A percentile compares a stretch with the other conserved stretches of the same genome.
These are phyloP conservation scores for Pelargonium citronellum DNA, from an alignment of 441 rosid genomes.

Conservation along the genomic window DNA sequence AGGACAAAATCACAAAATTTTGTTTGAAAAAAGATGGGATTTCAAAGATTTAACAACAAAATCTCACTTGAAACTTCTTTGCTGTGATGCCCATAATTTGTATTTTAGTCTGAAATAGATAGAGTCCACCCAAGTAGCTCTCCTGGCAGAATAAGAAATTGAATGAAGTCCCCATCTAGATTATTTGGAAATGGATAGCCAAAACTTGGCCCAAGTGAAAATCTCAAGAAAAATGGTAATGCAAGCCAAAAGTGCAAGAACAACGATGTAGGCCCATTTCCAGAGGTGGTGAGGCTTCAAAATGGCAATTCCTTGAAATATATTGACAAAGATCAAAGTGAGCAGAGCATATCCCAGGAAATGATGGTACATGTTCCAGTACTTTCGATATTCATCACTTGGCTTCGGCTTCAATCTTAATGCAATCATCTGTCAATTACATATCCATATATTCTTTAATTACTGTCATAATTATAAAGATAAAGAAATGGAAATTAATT, in stretches of 20 bases:
- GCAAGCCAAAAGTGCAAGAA: conserved; percentile 26
- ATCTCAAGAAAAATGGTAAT: conserved; percentile 29
- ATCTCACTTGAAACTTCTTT: too few relatives aligned
- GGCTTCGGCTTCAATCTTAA: conserved; percentile 29
- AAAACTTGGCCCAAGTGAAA: conserved; percentile 38
- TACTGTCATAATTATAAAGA: too few relatives aligned
- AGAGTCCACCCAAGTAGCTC: too few relatives aligned
- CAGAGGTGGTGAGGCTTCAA: conserved; percentile 32
- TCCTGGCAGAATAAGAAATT: too few relatives aligned
- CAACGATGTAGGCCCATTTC: conserved; percentile 37
- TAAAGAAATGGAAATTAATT: conserved; percentile 11
- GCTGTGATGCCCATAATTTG: too few relatives aligned
- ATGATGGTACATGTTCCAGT: conserved; percentile 60
- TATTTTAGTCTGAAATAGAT: too few relatives aligned
- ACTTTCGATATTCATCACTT: conserved; percentile 34
- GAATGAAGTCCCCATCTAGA: too few relatives aligned
- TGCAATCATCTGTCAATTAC: conserved; percentile 34
- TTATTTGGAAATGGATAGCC: neutral
- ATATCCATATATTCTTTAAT: too few relatives aligned
- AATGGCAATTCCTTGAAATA: conserved; percentile 41
- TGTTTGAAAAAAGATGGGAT: too few relatives aligned
- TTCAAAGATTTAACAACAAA: too few relatives aligned
- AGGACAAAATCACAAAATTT: too few relatives aligned
- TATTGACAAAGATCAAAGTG: conserved; percentile 36
- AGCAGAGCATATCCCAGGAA: conserved; percentile 42